These are phyloP conservation scores for Aspergillus nomiae DNA, from an alignment of 2,329 filamentous ascomycete genomes.

Conservation along the genomic window DNA sequence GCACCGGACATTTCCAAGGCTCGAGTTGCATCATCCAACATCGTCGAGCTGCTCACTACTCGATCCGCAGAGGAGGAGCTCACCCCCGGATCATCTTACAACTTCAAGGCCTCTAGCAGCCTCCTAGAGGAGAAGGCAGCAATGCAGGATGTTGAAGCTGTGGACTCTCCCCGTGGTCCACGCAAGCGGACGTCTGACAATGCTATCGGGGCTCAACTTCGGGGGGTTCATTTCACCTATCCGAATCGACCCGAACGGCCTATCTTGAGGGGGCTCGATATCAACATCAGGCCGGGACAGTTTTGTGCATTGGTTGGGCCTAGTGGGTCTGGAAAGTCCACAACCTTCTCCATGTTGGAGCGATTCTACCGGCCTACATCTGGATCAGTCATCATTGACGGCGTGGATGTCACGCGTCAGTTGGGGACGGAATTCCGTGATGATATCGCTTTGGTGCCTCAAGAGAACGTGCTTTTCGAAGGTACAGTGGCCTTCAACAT, in stretches of 20 bases:
- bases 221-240: slow-evolving; percentile 65
- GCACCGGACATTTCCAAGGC: slow-evolving; percentile 73
- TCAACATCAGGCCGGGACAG: slow-evolving; percentile 51
- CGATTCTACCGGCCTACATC: slow-evolving; percentile 56
- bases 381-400: slow-evolving; percentile 56
- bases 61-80: slow-evolving; percentile 30
- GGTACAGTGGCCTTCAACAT: slow-evolving; percentile 53
- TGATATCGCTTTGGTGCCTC: slow-evolving; percentile 50
- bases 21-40: slow-evolving; percentile 59
- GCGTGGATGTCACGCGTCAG: slow-evolving; percentile 48
- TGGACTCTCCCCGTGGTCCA: slow-evolving; percentile 8
- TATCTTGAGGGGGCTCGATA: slow-evolving; percentile 59
- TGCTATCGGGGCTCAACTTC: slow-evolving; percentile 57
- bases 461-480: slow-evolving; percentile 52
- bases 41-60: slow-evolving; percentile 47
- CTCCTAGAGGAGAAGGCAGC: slow-evolving; percentile 25
- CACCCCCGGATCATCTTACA: slow-evolving; percentile 14
- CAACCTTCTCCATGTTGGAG: slow-evolving; percentile 59
- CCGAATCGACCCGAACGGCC: slow-evolving; percentile 61
- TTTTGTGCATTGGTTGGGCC: slow-evolving; percentile 63
- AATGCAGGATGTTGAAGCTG: slow-evolving; percentile 29
- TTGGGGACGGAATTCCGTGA: slow-evolving; percentile 45
- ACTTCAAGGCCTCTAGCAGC: slow-evolving; percentile 11
- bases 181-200: slow-evolving; percentile 17
- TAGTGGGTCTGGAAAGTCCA: slow-evolving; percentile 68